Base-by-base conservation (phyloP, 2,329 filamentous ascomycete genomes). In the Colletotrichum orchidophilum region DNA sequence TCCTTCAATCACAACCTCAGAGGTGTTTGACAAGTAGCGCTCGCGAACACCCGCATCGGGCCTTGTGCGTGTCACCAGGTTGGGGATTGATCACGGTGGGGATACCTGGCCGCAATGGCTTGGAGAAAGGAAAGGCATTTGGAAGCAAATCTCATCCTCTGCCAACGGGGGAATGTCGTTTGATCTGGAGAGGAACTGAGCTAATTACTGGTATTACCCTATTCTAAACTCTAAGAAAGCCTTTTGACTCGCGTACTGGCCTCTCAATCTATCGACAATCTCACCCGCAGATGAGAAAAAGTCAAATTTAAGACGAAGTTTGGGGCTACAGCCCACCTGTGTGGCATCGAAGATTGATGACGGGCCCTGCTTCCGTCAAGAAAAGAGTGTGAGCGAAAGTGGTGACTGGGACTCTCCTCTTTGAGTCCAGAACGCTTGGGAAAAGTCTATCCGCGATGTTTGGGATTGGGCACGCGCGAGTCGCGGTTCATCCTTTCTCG, bases 401-500 rank as follows among this genome's bases (percentile, higher is more conserved):
- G 15, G 24, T 29, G 57, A 24, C 18, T 49, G 12, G 5, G 24
- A 46, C 50, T 18, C 53, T n/a, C n/a, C n/a, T n/a, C n/a, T n/a
- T n/a, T n/a, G 29, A 55, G n/a, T 35, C 13, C 15, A 29, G 50
- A 8, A 61, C n/a, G 39, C 15, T n/a, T 46, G 31, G 26, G 2
- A 49, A 33, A 61, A 50, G n/a, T 33, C 39, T 49, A 31, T 49
- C 15, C 11, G 21, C 18, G 7, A 5, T 18, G 5, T 29, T 18
- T 7, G 13, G 12, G n/a, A 49, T 29, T 12, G 15, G 21, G 54
- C 31, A 15, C 26, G 57, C 66, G 62, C 62, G 62, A 70, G 33
- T 70, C 55, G 55, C 33, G 15, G 67, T 70, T 61, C 55, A 55
- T 70, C 62, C 53, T 60, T 66, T 61, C 67, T 61, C 42, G 24